Conservation (phyloP, 2,329 filamentous ascomycete genomes). For the Pestalotiopsis sp. region DNA sequence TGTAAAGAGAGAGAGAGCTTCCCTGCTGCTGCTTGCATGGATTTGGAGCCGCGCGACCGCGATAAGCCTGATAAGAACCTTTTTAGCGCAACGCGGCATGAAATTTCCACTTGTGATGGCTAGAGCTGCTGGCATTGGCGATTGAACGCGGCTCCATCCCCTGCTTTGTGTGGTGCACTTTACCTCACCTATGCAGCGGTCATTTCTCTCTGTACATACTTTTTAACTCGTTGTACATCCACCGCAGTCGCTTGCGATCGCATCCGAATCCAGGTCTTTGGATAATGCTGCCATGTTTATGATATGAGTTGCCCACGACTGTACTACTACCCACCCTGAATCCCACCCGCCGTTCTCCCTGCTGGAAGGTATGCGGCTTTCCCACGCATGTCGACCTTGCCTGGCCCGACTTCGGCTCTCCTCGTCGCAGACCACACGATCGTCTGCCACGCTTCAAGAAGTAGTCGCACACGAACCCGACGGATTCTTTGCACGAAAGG, state of each 20-base stretch:
- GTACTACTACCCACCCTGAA: background rate
- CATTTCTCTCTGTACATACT: background rate
- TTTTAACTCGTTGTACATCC: background rate
- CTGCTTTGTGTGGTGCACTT: background rate
- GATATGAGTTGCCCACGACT: background rate
- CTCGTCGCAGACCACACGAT: constrained; percentile 12
- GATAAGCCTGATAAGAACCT: constrained; percentile 13
- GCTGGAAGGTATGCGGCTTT: constrained; percentile 25
- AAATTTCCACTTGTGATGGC: constrained; percentile 8
- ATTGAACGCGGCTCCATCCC: background rate
- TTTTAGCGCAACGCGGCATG: background rate
- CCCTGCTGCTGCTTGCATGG: background rate
- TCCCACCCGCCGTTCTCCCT: background rate
- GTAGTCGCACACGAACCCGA: constrained; percentile 13
- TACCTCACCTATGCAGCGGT: background rate
- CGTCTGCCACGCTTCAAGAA: constrained; percentile 17
- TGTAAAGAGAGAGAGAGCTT: background rate
- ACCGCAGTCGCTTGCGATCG: background rate
- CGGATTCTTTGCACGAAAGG: background rate
- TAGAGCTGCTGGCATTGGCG: background rate
- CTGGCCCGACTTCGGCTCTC: constrained; percentile 25
- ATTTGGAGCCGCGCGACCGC: constrained; percentile 4
- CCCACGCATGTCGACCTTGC: constrained; percentile 33
- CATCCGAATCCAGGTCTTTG: background rate
- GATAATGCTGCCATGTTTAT: constrained; percentile 6